Percentiles rank a stretch among this genome's conserved stretches.
phyloP scores from a whole-genome alignment of 805 yeast genomes.

The Candida xyloterini region DNA sequence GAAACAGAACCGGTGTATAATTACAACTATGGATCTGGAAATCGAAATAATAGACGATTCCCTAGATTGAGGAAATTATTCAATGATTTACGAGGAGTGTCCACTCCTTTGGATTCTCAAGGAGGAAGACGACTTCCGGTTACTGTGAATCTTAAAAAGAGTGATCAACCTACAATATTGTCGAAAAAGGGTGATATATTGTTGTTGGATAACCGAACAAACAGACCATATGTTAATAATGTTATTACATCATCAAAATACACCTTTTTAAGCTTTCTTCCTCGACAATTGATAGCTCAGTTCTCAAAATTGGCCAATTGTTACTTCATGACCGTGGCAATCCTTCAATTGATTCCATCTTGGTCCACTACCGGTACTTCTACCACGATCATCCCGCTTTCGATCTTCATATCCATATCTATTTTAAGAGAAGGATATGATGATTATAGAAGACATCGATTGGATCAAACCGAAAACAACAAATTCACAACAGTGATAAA shows the following conservation, averaged over 20 bases:
- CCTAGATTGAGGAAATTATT: constrained; percentile 4
- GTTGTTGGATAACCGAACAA: constrained; percentile 68
- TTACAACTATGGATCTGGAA: constrained; percentile 2
- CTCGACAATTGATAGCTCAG: constrained; percentile 85
- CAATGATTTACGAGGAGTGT: constrained; percentile 43
- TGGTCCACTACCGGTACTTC: constrained; percentile 97
- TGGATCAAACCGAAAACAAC: constrained; percentile 83
- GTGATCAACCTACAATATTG: constrained; percentile 29
- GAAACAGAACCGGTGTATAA: constrained; percentile 18
- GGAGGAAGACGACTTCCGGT: constrained; percentile 80
- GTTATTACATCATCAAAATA: constrained; percentile 84
- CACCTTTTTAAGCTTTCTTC: constrained; percentile 74
- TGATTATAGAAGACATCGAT: constrained; percentile 81
- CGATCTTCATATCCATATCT: constrained; percentile 83
- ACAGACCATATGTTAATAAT: constrained; percentile 61
- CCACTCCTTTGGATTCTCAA: constrained; percentile 49
- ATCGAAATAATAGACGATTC: constrained; percentile 6
- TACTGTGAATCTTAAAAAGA: constrained; percentile 39
- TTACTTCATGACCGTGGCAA: constrained; percentile 85
- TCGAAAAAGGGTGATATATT: constrained; percentile 28
- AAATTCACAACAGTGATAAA: constrained; percentile 43
- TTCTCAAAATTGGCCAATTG: constrained; percentile 91
- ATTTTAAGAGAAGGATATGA: constrained; percentile 92
- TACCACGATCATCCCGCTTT: constrained; percentile 87
- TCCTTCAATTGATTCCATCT: constrained; percentile 91